These are phyloP conservation scores for Coemansia furcata DNA, from an alignment of 192 early-diverging fungal species.

Conservation along the genomic window DNA sequence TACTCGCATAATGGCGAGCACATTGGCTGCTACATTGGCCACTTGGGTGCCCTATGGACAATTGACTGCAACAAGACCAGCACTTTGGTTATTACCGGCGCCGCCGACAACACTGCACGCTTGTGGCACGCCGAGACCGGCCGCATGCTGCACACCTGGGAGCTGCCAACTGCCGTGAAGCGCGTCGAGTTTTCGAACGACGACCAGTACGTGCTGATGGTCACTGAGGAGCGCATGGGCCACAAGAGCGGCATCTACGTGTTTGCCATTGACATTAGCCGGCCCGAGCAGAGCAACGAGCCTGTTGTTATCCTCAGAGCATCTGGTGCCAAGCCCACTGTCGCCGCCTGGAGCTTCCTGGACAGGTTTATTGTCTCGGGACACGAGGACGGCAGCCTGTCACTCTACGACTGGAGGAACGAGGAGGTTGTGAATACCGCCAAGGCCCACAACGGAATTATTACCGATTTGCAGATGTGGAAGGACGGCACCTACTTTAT, in stretches of 20 bases:
- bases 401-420: conserved; percentile 85
- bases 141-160: conserved; percentile 86
- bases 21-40: conserved; percentile 89
- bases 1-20: conserved; percentile 98
- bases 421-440: conserved; percentile 63
- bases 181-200: conserved; percentile 89
- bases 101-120: conserved; percentile 88
- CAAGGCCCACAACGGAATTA: conserved; percentile 61
- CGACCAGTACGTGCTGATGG: conserved; percentile 80
- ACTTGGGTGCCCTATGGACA: conserved; percentile 92
- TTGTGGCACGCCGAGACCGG: conserved; percentile 94
- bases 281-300: conserved; percentile 68
- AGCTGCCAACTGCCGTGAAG: conserved; percentile 86
- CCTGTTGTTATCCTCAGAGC: conserved; percentile 71
- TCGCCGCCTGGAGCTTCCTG: conserved; percentile 88
- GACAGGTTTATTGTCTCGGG: conserved; percentile 94
- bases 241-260: conserved; percentile 82
- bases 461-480: conserved; percentile 94
- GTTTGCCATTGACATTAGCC: conserved; percentile 68
- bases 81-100: conserved; percentile 79
- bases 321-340: conserved; percentile 80
- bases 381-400: conserved; percentile 89
- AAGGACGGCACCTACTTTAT: conserved; percentile 90
- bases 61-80: conserved; percentile 86
- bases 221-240: conserved; percentile 98